A percentile compares a stretch with the other conserved stretches of the same genome.
Conservation (phyloP, 225 moss, liverwort and hornwort genomes). For the Polytrichum formosum region DNA sequence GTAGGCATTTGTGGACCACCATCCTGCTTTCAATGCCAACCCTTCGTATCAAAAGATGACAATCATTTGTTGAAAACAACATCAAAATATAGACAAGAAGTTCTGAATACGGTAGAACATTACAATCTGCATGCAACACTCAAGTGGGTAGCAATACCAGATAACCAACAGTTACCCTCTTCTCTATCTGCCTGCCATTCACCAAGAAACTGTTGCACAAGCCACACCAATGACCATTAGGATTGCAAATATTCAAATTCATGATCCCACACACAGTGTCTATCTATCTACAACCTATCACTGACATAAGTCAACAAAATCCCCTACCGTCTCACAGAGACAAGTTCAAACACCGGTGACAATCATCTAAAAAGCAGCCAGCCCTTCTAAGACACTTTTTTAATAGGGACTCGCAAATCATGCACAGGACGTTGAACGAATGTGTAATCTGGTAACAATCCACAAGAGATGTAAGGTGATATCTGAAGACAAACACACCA, state of each 20-base stretch:
- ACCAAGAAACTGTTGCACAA: constrained; percentile 49
- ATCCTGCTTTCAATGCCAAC: constrained; percentile 51
- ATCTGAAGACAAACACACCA: too few species aligned
- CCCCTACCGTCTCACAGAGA: background rate
- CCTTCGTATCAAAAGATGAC: background rate
- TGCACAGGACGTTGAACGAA: too few species aligned
- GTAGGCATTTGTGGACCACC: constrained; percentile 83
- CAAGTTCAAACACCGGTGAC: background rate
- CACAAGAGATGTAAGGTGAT: too few species aligned
- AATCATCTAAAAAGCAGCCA: background rate
- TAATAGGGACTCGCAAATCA: background rate
- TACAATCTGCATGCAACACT: background rate
- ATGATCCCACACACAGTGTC: background rate
- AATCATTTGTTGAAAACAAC: background rate
- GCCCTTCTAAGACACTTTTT: background rate
- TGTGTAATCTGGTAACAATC: too few species aligned
- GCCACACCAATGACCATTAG: background rate
- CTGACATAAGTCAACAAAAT: background rate
- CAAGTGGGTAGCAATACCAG: constrained; percentile 22
- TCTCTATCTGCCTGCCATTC: constrained; percentile 80
- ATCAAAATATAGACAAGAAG: constrained; percentile 2
- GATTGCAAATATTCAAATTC: background rate
- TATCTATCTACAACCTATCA: background rate
- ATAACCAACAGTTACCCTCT: constrained; percentile 44
- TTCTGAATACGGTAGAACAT: background rate